A percentile compares a stretch with the other conserved stretches of the same genome.
These are phyloP conservation scores for Pichia cabralensis DNA, from an alignment of 805 yeast genomes.

Conservation along the genomic window DNA sequence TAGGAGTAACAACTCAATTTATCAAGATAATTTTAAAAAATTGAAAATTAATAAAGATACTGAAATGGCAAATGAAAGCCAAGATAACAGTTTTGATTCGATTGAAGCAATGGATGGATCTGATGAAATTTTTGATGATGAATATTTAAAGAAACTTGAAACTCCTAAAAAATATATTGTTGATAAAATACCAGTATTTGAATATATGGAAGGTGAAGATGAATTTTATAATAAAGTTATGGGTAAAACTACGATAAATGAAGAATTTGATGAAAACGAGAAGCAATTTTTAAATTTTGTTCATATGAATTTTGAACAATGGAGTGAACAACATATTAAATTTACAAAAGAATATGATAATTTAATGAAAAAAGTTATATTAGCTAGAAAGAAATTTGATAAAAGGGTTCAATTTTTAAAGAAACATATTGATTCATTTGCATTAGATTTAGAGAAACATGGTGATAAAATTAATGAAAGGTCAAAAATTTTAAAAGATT, in stretches of 20 bases:
- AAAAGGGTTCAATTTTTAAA: constrained; percentile 24
- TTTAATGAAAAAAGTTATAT: constrained; percentile 26
- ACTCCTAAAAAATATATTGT: constrained; percentile 11
- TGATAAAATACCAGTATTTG: constrained; percentile 11
- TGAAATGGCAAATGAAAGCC: neutral
- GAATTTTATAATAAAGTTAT: constrained; percentile 9
- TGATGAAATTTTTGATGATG: neutral
- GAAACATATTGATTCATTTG: constrained; percentile 14
- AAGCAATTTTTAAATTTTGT: constrained; percentile 11
- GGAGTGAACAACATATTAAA: constrained; percentile 30
- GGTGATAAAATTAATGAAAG: constrained; percentile 27
- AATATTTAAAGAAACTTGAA: neutral
- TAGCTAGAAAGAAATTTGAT: constrained; percentile 31
- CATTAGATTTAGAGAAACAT: constrained; percentile 13
- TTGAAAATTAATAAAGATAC: no score
- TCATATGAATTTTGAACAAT: constrained; percentile 17
- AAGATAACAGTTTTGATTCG: constrained; percentile 2
- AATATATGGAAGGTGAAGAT: constrained; percentile 10
- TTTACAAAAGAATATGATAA: constrained; percentile 26
- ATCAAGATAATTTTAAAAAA: no score
- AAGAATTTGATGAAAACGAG: constrained; percentile 11
- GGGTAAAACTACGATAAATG: constrained; percentile 3
- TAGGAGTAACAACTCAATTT: neutral
- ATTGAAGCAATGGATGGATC: constrained; percentile 8
- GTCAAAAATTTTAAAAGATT: constrained; percentile 31